A percentile compares a stretch with the other conserved stretches of the same genome.
phyloP scores from a whole-genome alignment of 2,329 filamentous ascomycete species.

The Fusarium denticulatum region DNA sequence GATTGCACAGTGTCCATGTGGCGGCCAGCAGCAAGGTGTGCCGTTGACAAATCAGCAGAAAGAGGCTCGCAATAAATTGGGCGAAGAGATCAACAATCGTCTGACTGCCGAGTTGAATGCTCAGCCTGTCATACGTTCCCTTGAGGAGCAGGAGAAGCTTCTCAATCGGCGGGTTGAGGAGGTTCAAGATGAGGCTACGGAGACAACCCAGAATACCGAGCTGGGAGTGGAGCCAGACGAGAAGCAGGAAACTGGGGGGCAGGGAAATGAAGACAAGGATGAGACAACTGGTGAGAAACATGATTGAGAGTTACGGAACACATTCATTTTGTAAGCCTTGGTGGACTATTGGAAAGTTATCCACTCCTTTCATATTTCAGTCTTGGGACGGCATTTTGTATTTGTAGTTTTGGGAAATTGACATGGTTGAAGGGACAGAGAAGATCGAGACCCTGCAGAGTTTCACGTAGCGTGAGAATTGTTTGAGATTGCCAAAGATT shows the following conservation, averaged over 20 bases:
- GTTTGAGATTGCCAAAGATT: too few species aligned
- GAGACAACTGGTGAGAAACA: neutral
- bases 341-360: rapidly evolving
- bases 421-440: neutral
- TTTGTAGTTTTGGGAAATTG: neutral
- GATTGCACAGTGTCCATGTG: neutral
- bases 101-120: neutral
- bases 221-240: rapidly evolving
- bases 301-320: rapidly evolving
- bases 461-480: too few species aligned
- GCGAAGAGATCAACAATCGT: neutral
- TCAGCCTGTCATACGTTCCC: neutral
- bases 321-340: rapidly evolving
- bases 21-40: rapidly evolving
- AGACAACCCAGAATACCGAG: rapidly evolving
- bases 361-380: neutral
- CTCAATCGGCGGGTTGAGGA: neutral
- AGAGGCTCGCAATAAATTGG: neutral
- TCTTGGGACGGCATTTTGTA: neutral
- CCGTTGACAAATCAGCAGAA: neutral
- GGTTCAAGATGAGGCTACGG: neutral
- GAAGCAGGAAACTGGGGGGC: rapidly evolving
- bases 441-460: too few species aligned
- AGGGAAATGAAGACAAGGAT: rapidly evolving
- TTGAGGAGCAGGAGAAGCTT: neutral